Base-by-base conservation (phyloP, 805 yeast genomes). In the Zygosaccharomyces bisporus region DNA sequence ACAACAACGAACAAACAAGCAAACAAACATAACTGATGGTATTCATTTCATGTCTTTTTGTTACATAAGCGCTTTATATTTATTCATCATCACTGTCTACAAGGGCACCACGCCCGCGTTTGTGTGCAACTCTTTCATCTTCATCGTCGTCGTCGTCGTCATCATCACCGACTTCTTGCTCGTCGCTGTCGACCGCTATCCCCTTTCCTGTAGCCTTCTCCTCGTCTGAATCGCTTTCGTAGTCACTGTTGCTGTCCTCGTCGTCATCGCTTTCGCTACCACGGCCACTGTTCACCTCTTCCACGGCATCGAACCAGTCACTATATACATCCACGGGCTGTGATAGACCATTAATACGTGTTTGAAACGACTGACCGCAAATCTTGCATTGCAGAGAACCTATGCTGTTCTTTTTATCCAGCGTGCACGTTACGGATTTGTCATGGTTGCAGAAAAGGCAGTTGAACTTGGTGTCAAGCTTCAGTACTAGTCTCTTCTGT, bases 251-350 rank as follows among this genome's bases (percentile, higher is more conserved):
- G 12, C 59, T 58, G 21, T 58, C 63, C 6, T 53, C 62, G 24
- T 59, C 69, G 20, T 55, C 67, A 10, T 58, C 67, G 4, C 54
- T 55, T 9, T 58, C 67, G 43, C 68, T 65, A 18, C 56, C 62
- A 29, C 60, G 62, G 7, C 68, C 69, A 35, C 64, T 65, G 48
- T 72, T 71, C 16, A 71, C 76, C 36, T 83, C 87, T 53, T 84
- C 86, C 0, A 91, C 93, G 41, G 98, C 98, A 71, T 91, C 99
- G 42, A 88, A 88, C 99, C 99, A 91, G 64, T 91, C 98, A 39
- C 95, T 83, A 62, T 91, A 91, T 12, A 91, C 85, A 67, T 91
- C 99, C 33, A 91, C 89, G 0, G 99, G 96, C 46, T 86, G 96
- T 12, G 88, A 80, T 12, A 72, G 54, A 1, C 70, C 78, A 63